These are phyloP conservation scores for Lyophyllum semitale DNA, from an alignment of 768 basidiomycete species.

Conservation along the genomic window DNA sequence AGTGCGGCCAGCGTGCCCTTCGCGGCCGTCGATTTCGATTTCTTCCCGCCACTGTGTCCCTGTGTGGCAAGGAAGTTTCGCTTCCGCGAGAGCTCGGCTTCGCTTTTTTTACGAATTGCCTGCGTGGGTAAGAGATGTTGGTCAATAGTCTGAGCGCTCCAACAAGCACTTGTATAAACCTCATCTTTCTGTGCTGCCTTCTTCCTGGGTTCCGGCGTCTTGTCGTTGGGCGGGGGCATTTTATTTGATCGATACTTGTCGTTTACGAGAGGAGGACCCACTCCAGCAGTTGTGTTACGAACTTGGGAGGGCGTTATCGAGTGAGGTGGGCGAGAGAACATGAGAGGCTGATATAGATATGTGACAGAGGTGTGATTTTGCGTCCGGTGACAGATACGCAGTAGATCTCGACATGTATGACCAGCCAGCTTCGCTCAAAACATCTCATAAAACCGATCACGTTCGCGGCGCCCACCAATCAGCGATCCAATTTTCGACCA, in stretches of 20 bases:
- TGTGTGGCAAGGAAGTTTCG: conserved; percentile 86
- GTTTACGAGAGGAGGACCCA: not conserved
- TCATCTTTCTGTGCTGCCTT: conserved; percentile 2
- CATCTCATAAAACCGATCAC: not conserved
- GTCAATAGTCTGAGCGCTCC: not conserved
- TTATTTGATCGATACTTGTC: not conserved
- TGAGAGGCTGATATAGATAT: not conserved
- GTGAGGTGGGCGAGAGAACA: not conserved
- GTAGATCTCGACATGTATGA: not conserved
- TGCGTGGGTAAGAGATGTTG: not conserved
- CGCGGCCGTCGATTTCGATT: conserved; percentile 60
- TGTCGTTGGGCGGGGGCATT: not conserved
- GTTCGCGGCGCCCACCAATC: not conserved
- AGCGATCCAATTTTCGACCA: not conserved
- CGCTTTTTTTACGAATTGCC: conserved; percentile 92
- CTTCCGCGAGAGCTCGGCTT: conserved; percentile 91
- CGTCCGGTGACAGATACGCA: not conserved
- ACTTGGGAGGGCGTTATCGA: not conserved
- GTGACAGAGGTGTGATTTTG: not conserved
- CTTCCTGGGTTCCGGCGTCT: conserved; percentile 1
- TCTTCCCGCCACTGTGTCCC: conserved; percentile 48
- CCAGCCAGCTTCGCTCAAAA: not conserved
- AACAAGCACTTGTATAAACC: not conserved
- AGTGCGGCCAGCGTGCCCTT: conserved; percentile 98
- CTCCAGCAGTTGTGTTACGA: not conserved